These are phyloP conservation scores for Cytospora paraplurivora DNA, from an alignment of 2,329 filamentous ascomycete genomes.

Conservation along the genomic window DNA sequence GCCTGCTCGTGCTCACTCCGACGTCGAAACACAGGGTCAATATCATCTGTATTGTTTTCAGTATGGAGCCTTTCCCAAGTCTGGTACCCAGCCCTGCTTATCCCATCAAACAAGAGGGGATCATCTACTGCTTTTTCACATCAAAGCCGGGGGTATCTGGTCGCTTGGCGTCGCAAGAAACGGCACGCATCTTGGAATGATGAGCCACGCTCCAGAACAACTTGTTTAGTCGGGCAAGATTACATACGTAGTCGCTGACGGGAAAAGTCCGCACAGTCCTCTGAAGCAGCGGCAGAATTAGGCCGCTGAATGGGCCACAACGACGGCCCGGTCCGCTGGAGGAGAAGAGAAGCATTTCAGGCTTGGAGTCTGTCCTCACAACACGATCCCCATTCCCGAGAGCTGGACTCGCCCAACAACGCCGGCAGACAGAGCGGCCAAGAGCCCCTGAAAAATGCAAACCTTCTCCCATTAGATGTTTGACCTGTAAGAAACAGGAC, in stretches of 20 bases:
- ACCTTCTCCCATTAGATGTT: not conserved
- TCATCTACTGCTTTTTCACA: not conserved
- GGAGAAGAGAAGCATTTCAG: no score
- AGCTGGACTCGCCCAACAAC: no score
- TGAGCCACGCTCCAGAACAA: not conserved
- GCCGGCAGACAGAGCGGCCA: no score
- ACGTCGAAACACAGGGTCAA: constrained; percentile 24
- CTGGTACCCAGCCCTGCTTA: constrained; percentile 10
- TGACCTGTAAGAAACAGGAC: not conserved
- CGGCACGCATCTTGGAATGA: not conserved
- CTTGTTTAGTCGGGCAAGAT: not conserved
- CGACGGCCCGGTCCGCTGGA: no score
- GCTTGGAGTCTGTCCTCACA: no score
- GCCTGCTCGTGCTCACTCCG: constrained; percentile 29
- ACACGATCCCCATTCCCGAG: no score
- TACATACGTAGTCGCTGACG: not conserved
- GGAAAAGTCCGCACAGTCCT: no score
- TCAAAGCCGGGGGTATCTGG: constrained; percentile 18
- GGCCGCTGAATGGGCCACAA: no score
- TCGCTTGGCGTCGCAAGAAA: constrained; percentile 13
- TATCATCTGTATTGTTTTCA: constrained; percentile 32
- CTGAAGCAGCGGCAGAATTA: no score
- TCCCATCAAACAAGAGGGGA: constrained; percentile 2
- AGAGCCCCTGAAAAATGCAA: not conserved
- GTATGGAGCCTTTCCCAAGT: constrained; percentile 35